Conservation (phyloP, 495 filamentous ascomycete genomes). For the Penicillium paxilli region DNA sequence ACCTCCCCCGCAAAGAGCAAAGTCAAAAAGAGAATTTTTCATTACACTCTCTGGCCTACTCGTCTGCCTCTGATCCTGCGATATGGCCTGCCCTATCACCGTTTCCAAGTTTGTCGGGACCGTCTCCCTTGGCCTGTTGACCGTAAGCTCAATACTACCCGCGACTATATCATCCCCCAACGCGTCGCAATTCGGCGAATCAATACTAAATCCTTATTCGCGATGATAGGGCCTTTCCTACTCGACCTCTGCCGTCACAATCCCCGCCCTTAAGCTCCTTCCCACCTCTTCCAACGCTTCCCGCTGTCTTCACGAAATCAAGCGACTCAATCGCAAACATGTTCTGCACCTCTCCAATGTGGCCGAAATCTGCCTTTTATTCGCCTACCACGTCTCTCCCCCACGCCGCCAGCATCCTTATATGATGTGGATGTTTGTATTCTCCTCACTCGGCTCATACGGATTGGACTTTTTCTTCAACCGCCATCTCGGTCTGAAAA, state of each 20-base stretch:
- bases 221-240: constrained; percentile 74
- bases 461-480: constrained; percentile 56
- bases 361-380: constrained; percentile 61
- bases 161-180: neutral
- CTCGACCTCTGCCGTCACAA: constrained; percentile 67
- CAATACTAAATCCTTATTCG: neutral
- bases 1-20: neutral
- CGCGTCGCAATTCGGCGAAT: neutral
- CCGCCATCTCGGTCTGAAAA: constrained; percentile 32
- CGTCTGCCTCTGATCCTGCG: constrained; percentile 11
- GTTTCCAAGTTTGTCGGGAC: constrained; percentile 88
- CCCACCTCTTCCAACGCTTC: constrained; percentile 68
- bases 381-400: constrained; percentile 74
- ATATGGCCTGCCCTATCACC: constrained; percentile 71
- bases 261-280: constrained; percentile 76
- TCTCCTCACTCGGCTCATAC: constrained; percentile 56
- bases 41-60: too few relatives aligned
- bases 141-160: constrained; percentile 55
- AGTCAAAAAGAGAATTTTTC: too few relatives aligned
- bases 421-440: constrained; percentile 71
- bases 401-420: constrained; percentile 75
- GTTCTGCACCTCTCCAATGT: constrained; percentile 60
- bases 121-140: constrained; percentile 80
- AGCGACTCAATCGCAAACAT: constrained; percentile 57
- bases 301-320: constrained; percentile 62